Conservation (phyloP, 345 rosid genomes). For the Physaria fendleri region DNA sequence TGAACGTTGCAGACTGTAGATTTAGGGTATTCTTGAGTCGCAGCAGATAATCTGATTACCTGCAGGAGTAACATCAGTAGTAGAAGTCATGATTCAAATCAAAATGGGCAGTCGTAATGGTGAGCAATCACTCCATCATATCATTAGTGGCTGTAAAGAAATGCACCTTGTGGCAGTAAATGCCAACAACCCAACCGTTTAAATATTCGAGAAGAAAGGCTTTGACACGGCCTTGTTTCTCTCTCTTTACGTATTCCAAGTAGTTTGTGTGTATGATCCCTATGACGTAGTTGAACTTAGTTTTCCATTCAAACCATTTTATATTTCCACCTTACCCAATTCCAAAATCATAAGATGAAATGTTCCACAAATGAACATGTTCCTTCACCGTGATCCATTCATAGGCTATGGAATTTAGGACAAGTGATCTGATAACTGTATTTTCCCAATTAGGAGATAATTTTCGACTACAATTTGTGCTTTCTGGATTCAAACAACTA, state of each 20-base stretch:
- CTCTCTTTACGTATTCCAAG: conserved; percentile 78
- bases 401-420: no score
- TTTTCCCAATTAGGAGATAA: no score
- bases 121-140: conserved; percentile 10
- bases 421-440: no score
- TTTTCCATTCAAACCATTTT: conserved; percentile 96
- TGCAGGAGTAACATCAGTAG: conserved; percentile 28
- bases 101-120: not conserved
- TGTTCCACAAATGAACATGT: no score
- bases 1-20: conserved; percentile 89
- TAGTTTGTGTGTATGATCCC: conserved; percentile 92
- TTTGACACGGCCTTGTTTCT: conserved; percentile 61
- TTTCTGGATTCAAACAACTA: no score
- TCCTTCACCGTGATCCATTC: no score
- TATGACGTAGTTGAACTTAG: conserved; percentile 61
- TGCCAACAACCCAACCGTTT: conserved; percentile 74
- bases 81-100: conserved; percentile 4
- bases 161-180: conserved; percentile 90
- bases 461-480: no score
- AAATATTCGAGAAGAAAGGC: conserved; percentile 59
- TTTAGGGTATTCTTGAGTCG: conserved; percentile 84
- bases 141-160: not conserved
- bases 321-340: conserved; percentile 24
- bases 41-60: conserved; percentile 91
- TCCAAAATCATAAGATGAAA: no score